A percentile compares a stretch with the other conserved stretches of the same genome.
phyloP scores from a whole-genome alignment of 1,284 basidiomycete genomes.

The Moniliophthora roreri region DNA sequence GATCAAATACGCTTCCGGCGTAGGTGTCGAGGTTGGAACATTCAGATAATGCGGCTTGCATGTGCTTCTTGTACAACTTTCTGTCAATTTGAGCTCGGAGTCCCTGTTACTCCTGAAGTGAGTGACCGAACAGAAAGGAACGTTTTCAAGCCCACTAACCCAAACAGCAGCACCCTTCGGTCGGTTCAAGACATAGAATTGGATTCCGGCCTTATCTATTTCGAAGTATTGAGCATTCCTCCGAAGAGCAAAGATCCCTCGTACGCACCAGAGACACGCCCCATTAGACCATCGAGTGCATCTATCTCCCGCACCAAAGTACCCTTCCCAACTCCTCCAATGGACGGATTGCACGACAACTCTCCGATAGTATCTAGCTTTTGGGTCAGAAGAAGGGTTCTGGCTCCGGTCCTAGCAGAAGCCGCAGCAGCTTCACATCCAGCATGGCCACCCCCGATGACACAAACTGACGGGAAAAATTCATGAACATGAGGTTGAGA shows the following conservation, averaged over 20 bases:
- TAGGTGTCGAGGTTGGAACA: conserved; percentile 72
- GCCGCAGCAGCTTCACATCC: conserved; percentile 90
- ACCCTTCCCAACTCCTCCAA: conserved; percentile 89
- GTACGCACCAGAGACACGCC: conserved; percentile 63
- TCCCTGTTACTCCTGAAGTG: conserved; percentile 47
- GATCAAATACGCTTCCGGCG: conserved; percentile 78
- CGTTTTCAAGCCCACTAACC: conserved; percentile 41
- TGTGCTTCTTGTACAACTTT: conserved; percentile 76
- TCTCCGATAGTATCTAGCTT: conserved; percentile 81
- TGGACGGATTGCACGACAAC: conserved; percentile 88
- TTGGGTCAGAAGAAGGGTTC: conserved; percentile 81
- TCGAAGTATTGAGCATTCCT: not conserved
- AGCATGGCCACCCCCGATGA: conserved; percentile 92
- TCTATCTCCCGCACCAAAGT: conserved; percentile 88
- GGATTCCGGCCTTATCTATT: conserved; percentile 82
- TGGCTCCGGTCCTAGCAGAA: conserved; percentile 78
- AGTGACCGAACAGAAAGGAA: not conserved
- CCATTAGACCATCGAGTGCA: conserved; percentile 83
- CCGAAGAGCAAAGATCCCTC: not conserved
- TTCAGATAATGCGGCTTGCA: conserved; percentile 68
- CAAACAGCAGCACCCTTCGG: conserved; percentile 89
- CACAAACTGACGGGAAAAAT: conserved; percentile 53
- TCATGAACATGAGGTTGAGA: not conserved
- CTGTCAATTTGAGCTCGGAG: conserved; percentile 88
- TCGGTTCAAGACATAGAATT: conserved; percentile 83